Evolutionary conservation across 2,329 filamentous ascomycete genomes (phyloP), one percentile per base, ranked within the genome.

Genomic region (Exophiala oligosperma): DNA sequence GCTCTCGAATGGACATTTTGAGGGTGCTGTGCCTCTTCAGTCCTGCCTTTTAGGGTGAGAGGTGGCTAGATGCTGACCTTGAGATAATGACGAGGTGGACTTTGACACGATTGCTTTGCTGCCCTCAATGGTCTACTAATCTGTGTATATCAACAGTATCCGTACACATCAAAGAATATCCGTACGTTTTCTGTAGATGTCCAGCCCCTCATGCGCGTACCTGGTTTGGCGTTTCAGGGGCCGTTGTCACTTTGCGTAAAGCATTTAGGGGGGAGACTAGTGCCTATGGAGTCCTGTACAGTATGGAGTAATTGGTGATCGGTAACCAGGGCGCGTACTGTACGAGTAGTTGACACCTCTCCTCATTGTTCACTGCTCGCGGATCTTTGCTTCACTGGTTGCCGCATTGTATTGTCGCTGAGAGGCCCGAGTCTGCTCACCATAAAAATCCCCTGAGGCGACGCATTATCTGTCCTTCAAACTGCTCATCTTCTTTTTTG

Each of bases 401-500:
- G 41, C 21, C 12, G 52, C 51, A 26, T 14, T 43, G 3, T 23
- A 54, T 54, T 21, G 44, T 26, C 21, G 44, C 26, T 28, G 26
- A 4, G 6, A 48, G 17, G 28, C 46, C 46, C 3, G 32, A 48
- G 46, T 24, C 48, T 17, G 24, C 6, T 43, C 35, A 46, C 51
- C 62, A 60, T 61, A 48, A 40, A 49, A 32, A 50, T 52, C 50
- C 56, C 52, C 56, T 56, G 62, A 62, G 57, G 49, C 23, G 37
- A 46, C 24, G 48, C 12, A 44, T 59, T 44, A 49, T 57, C 59
- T 47, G 58, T 54, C 63, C 65, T 62, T 59, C 66, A 24, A 32
- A 29, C n/a, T 14, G 26, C n/a, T 67, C 14, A n/a, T 40, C 14
- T 32, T 46, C 41, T 54, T 37, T 51, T 17, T 23, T 44, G 35